Percentiles rank a stretch among this genome's conserved stretches.
These are phyloP conservation scores for Wickerhamiella kurtzmanii DNA, from an alignment of 805 yeast species.

Conservation along the genomic window DNA sequence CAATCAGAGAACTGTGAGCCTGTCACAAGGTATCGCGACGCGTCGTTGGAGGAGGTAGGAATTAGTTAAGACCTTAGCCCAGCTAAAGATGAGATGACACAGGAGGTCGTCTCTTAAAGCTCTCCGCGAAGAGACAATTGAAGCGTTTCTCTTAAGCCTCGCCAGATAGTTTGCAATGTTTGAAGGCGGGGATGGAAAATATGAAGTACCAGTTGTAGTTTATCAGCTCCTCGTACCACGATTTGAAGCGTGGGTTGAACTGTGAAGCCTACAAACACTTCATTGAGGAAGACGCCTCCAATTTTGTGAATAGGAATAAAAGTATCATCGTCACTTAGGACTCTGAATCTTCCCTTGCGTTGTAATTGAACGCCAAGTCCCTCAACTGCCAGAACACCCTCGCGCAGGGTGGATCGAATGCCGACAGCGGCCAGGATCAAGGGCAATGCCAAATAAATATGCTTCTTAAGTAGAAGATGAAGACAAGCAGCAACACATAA, in stretches of 20 bases:
- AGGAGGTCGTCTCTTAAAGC: no score
- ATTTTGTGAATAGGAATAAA: constrained; percentile 9
- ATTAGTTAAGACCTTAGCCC: no score
- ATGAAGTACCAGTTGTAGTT: constrained; percentile 8
- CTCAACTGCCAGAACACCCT: constrained; percentile 7
- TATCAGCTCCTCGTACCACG: constrained; percentile 2
- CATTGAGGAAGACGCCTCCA: constrained; percentile 12
- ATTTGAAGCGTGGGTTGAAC: constrained; percentile 15
- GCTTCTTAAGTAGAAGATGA: not conserved
- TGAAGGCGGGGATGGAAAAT: constrained; percentile 9
- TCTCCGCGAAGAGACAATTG: not conserved
- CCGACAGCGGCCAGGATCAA: not conserved
- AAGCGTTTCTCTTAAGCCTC: not conserved
- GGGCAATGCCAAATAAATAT: not conserved
- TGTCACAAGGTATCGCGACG: no score
- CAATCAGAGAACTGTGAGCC: no score
- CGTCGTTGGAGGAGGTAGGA: no score
- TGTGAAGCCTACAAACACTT: constrained; percentile 14
- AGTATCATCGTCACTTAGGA: constrained; percentile 5
- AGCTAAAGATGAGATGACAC: no score
- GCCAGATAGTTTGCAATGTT: not conserved
- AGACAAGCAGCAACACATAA: not conserved
- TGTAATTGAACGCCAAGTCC: constrained; percentile 13
- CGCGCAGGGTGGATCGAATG: constrained; percentile 5
- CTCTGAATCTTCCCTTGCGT: constrained; percentile 6